Evolutionary conservation across 2,329 filamentous ascomycete genomes (phyloP), one percentile per base, ranked within the genome.

Genomic region (Exophiala alcalophila): DNA sequence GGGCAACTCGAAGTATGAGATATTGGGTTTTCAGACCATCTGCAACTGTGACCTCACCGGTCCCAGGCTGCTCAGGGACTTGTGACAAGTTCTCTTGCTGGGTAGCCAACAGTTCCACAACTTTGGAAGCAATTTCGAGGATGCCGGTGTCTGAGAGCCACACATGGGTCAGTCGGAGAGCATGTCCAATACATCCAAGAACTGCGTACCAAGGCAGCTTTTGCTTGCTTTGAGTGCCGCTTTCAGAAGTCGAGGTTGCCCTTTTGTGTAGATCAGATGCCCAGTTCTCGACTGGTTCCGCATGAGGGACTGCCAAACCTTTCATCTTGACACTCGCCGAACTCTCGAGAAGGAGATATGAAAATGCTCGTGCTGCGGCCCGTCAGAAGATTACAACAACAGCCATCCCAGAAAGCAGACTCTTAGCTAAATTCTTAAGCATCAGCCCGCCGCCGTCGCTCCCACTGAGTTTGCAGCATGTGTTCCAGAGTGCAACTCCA

Each of bases 321-420:
- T 44, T 47, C 18, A 40, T 37, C 18, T 44, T 42, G 15, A 34
- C 29, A 20, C 20, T 43, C 25, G 75, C 67, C 44, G 76, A 77
- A 29, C 76, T 67, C 29, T 83, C 78, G 10, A 94, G 67, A 42
- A 91, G 63, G 10, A 82, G 65, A 56, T 86, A 88, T 0, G 85
- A 76, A 54, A 90, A 74, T 4, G 69, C 65, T 26, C 74, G 71
- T 4, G 74, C 63, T 60, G 64, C n/a, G 10, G 5, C 31, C 14
- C n/a, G 37, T 29, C 33, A 42, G 32, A 15, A 34, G 20, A 29
- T 15, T 10, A 11, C 19, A 6, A 16, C 5, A 5, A 7, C 4
- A 24, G 11, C 11, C 5, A 21, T n/a, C n/a, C 16, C 3, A n/a
- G 11, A 3, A n/a, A 19, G 37, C 11, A 23, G 36, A 39, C 43